Evolutionary conservation across 768 basidiomycete genomes (phyloP).

Genomic region (Boletus patriciae): DNA sequence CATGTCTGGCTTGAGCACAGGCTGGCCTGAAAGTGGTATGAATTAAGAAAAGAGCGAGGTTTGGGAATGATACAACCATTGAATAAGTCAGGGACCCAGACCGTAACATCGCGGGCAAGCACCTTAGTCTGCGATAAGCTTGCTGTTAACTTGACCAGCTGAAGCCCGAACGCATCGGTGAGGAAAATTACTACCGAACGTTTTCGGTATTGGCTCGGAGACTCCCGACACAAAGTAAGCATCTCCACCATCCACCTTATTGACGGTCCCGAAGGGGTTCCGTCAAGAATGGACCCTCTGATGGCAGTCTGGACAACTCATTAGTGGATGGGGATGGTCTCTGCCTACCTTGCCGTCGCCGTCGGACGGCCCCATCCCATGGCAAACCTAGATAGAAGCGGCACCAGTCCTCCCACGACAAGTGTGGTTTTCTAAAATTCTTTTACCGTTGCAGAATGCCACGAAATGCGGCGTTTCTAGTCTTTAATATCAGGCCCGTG

Average conservation of each 20-base stretch:
- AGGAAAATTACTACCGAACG: constrained; percentile 48
- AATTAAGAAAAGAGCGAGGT: background rate
- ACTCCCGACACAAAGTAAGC: constrained; percentile 44
- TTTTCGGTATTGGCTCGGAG: constrained; percentile 1
- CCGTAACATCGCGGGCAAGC: constrained; percentile 56
- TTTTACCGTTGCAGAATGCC: too few species aligned
- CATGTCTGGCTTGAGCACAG: constrained; percentile 28
- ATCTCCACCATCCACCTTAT: constrained; percentile 31
- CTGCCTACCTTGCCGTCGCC: too few species aligned
- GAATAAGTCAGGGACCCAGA: constrained; percentile 65
- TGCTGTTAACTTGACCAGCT: constrained; percentile 52
- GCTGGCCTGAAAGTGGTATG: constrained; percentile 24
- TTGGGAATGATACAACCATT: constrained; percentile 38
- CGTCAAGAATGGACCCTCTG: constrained; percentile 44
- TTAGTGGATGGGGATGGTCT: background rate
- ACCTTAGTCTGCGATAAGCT: constrained; percentile 55
- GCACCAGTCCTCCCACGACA: background rate
- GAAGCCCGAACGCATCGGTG: constrained; percentile 58
- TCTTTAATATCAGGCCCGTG: too few species aligned
- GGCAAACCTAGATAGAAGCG: background rate
- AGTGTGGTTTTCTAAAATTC: too few species aligned
- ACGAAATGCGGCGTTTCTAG: too few species aligned
- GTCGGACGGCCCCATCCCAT: too few species aligned
- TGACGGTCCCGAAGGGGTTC: constrained; percentile 43
- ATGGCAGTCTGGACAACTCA: constrained; percentile 32